Base-by-base conservation (phyloP, 495 filamentous ascomycete genomes). In the Penicillium verhagenii region DNA sequence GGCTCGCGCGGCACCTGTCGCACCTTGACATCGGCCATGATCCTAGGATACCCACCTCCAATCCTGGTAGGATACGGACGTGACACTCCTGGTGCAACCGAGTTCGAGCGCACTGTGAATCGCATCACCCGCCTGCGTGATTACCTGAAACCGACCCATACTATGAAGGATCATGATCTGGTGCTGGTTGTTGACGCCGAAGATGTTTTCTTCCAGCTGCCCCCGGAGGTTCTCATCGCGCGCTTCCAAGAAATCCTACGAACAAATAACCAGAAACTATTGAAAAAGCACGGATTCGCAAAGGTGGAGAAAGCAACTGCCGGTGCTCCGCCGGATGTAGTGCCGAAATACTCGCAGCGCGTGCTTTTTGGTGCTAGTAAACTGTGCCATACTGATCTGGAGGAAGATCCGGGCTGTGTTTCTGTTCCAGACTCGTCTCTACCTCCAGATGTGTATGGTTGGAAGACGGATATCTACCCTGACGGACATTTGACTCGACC, bases 351-450 rank as follows among this genome's bases (percentile, higher is more conserved):
- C 47, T 73, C 72, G 0, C 81, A 86, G 55, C 76, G 74, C 6
- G 78, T 86, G 13, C 52, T 88, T 2, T 88, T 86, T 56, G 81
- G 75, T 28, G 81, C 84, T 13, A 75, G 81, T 63, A 88, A 87
- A 67, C 59, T 70, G 18, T 87, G 84, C 52, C 77, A 72, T 47
- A 70, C 72, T 2, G 75, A 72, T 24, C 55, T 79, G 19, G 53
- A 63, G 5, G 59, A 66, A 6, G 73, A 81, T 47, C 68, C 79
- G 10, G 80, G 81, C 4, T 86, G 84, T 53, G 72, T 66, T 33
- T 72, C 78, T 21, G 74, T 83, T 0, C 84, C 85, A 0, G 63
- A 79, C 29, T 82, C 81, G 0, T 76, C 73, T 8, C 57, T 88
- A 3, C 82, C 82, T 5, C 71, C 75, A 10, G 77, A 86, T 64